A percentile compares a stretch with the other conserved stretches of the same genome.
Evolutionary conservation across 208 protist genomes (phyloP).

Genomic region (Crithidia acanthocephali): DNA sequence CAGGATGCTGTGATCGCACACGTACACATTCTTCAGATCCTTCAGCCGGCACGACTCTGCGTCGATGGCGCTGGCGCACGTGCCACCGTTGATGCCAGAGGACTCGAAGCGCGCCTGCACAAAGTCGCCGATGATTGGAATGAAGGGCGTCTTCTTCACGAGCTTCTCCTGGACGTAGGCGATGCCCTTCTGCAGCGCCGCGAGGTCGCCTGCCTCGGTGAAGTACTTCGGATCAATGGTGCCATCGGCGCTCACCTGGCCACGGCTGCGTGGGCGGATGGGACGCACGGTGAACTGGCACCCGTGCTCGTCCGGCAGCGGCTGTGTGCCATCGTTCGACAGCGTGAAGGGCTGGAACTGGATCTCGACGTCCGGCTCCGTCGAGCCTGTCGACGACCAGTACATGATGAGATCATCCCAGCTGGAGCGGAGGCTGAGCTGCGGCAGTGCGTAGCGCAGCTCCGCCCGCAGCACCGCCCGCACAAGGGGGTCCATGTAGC

Average conservation of each 20-base stretch:
- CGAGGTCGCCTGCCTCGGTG: constrained; percentile 48
- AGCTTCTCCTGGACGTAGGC: constrained; percentile 62
- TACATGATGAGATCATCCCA: constrained; percentile 82
- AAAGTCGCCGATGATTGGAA: constrained; percentile 50
- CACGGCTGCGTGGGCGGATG: constrained; percentile 71
- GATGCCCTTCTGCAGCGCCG: constrained; percentile 50
- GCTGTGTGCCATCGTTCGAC: constrained; percentile 68
- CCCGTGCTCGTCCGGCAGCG: constrained; percentile 62
- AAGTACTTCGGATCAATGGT: constrained; percentile 77
- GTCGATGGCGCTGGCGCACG: constrained; percentile 54
- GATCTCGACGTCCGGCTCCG: constrained; percentile 67
- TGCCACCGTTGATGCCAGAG: constrained; percentile 71
- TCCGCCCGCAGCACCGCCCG: constrained; percentile 46
- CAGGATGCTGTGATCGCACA: constrained; percentile 77
- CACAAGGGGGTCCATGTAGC: constrained; percentile 68
- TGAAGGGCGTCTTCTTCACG: constrained; percentile 45
- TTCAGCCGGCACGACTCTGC: constrained; percentile 57
- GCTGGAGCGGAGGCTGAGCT: constrained; percentile 62
- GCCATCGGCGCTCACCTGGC: constrained; percentile 54
- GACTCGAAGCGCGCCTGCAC: constrained; percentile 66
- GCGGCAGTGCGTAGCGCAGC: constrained; percentile 38
- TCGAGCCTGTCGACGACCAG: constrained; percentile 56
- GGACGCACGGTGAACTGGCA: constrained; percentile 76
- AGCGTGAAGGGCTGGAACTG: constrained; percentile 87
- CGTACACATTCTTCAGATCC: constrained; percentile 68